Conservation (phyloP, 2,329 filamentous ascomycete genomes). For the Exophiala aquamarina region DNA sequence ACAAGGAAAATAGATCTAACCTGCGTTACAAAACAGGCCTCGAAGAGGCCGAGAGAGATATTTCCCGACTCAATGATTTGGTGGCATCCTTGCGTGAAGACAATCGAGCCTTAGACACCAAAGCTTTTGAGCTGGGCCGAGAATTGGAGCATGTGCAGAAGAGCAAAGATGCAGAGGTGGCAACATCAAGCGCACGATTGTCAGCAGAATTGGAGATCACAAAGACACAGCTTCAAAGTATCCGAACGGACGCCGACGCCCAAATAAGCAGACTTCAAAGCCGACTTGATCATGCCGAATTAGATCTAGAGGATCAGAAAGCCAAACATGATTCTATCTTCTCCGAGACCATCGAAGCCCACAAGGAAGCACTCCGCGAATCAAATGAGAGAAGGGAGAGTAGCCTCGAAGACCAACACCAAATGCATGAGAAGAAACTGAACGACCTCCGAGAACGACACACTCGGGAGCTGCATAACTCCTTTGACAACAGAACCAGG, state of each 20-base stretch:
- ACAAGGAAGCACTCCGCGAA: conserved; percentile 59
- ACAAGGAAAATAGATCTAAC: conserved; percentile 72
- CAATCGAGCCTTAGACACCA: conserved; percentile 70
- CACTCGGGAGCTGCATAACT: conserved; percentile 69
- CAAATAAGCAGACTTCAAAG: conserved; percentile 70
- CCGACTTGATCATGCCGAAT: conserved; percentile 73
- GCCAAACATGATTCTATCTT: conserved; percentile 81
- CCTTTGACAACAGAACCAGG: conserved; percentile 77
- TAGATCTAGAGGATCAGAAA: conserved; percentile 78
- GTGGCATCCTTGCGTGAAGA: conserved; percentile 49
- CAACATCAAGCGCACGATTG: conserved; percentile 74
- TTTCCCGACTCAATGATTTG: conserved; percentile 63
- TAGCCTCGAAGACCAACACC: conserved; percentile 56
- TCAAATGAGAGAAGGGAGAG: conserved; percentile 53
- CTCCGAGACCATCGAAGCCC: conserved; percentile 73
- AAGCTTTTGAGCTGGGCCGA: conserved; percentile 68
- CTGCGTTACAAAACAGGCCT: conserved; percentile 78
- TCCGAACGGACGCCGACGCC: conserved; percentile 71
- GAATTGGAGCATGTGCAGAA: conserved; percentile 85
- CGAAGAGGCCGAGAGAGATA: conserved; percentile 60
- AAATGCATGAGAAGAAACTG: conserved; percentile 69
- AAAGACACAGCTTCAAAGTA: conserved; percentile 77
- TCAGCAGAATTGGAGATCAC: conserved; percentile 80
- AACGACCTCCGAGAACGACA: conserved; percentile 76
- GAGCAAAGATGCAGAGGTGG: conserved; percentile 74